phyloP scores from a whole-genome alignment of 345 rosid genomes.

The Rhizophora mangle region DNA sequence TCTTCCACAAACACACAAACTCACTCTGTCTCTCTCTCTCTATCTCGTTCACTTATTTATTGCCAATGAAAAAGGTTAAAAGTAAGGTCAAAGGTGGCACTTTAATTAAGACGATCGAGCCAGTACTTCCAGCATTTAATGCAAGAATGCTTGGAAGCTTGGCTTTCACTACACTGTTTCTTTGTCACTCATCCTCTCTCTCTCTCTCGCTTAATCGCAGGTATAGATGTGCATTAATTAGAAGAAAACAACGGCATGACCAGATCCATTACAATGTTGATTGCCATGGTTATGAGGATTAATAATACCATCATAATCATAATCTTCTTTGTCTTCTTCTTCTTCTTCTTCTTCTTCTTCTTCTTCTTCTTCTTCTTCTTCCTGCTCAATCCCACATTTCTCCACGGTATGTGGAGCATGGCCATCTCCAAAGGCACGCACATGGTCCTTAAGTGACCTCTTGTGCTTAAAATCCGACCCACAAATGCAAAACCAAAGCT shows the following conservation, averaged over 20 bases:
- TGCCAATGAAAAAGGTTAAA: too few relatives aligned
- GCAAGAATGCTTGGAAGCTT: constrained; percentile 17
- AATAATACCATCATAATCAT: not conserved
- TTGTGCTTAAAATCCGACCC: constrained; percentile 32
- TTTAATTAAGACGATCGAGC: constrained; percentile 17
- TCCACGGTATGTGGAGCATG: constrained; percentile 20
- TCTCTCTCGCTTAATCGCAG: not conserved
- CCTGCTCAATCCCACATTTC: not conserved
- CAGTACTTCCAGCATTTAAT: constrained; percentile 21
- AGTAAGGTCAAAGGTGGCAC: not conserved
- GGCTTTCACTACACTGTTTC: constrained; percentile 27
- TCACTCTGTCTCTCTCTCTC: constrained; percentile 2
- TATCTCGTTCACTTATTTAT: not conserved
- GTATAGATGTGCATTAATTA: constrained; percentile 9
- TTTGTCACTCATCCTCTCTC: constrained; percentile 16
- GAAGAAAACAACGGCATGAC: constrained; percentile 13
- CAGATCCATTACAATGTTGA: not conserved
- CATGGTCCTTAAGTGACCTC: constrained; percentile 28
- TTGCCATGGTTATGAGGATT: not conserved
- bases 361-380: constrained; percentile 1
- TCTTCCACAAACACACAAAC: not conserved
- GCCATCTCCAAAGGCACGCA: constrained; percentile 23
- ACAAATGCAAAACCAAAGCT: constrained; percentile 27
- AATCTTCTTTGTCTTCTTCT: not conserved
- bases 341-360: constrained; percentile 1